These are phyloP conservation scores for Mycena rebaudengoi DNA, from an alignment of 768 basidiomycete genomes.

Conservation along the genomic window DNA sequence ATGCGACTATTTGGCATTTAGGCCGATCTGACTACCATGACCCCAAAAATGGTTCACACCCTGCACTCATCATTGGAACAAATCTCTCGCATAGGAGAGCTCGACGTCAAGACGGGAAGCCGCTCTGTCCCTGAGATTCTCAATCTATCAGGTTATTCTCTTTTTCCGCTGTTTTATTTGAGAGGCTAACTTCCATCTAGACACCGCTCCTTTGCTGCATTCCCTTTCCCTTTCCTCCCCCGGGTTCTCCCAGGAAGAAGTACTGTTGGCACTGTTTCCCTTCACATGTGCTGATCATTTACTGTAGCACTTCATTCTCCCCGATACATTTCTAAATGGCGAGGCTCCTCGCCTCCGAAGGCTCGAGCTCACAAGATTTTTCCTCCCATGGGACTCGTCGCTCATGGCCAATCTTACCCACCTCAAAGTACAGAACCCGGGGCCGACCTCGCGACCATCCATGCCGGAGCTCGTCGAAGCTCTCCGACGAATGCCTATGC, in stretches of 20 bases:
- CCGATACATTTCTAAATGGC: slow-evolving; percentile 38
- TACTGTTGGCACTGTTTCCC: not conserved
- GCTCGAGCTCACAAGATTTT: slow-evolving; percentile 45
- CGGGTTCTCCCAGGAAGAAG: slow-evolving; percentile 23
- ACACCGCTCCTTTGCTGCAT: slow-evolving; percentile 41
- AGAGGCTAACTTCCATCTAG: slow-evolving; percentile 17
- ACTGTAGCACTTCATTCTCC: slow-evolving; percentile 33
- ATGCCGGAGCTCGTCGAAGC: slow-evolving; percentile 40
- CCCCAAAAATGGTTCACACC: slow-evolving; percentile 35
- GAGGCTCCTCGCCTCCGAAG: slow-evolving; percentile 43
- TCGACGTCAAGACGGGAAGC: slow-evolving; percentile 38
- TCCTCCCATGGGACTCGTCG: slow-evolving; percentile 45
- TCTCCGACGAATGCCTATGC: slow-evolving; percentile 43
- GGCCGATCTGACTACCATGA: slow-evolving; percentile 33
- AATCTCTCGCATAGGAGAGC: slow-evolving; percentile 41
- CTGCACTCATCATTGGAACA: slow-evolving; percentile 42
- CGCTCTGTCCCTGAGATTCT: slow-evolving; percentile 38
- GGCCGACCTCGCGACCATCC: slow-evolving; percentile 35
- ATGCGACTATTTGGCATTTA: no score
- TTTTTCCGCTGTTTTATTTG: not conserved
- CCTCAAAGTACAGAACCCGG: slow-evolving; percentile 43
- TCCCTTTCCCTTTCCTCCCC: slow-evolving; percentile 36
- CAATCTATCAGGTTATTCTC: slow-evolving; percentile 11
- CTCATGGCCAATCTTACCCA: slow-evolving; percentile 46
- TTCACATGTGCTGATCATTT: slow-evolving; percentile 15